Conservation (phyloP, 345 rosid genomes). For the Rhodamnia rubescens region DNA sequence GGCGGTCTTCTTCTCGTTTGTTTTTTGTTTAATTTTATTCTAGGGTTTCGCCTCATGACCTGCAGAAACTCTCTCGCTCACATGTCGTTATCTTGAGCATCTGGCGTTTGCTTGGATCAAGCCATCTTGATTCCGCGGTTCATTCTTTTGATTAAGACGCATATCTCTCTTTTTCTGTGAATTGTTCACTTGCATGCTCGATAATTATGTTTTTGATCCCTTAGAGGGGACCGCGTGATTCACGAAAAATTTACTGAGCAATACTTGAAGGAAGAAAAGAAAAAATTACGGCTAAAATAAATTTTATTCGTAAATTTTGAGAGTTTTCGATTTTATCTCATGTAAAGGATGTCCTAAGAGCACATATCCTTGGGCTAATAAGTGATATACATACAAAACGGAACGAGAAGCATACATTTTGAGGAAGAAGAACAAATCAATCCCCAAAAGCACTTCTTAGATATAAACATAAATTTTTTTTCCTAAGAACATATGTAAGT, state of each 20-base stretch:
- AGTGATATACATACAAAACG: neutral
- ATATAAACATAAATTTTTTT: too few species aligned
- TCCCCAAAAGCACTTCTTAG: neutral
- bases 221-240: accelerated
- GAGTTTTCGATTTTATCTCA: neutral
- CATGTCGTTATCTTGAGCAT: neutral
- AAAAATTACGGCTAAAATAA: neutral
- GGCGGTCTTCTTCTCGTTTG: neutral
- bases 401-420: neutral
- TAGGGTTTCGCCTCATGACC: neutral
- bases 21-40: neutral
- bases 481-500: neutral
- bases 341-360: neutral
- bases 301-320: neutral
- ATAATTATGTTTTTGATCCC: neutral
- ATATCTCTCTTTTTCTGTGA: neutral
- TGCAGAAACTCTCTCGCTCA: neutral
- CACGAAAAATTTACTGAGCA: neutral
- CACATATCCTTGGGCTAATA: neutral
- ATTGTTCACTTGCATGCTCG: neutral
- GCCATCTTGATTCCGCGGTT: neutral
- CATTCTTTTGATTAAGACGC: neutral
- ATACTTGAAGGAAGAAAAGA: neutral
- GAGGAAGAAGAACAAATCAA: neutral
- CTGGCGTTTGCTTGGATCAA: neutral